Base-by-base conservation (phyloP, 768 basidiomycete species). In the Epithele typhae region DNA sequence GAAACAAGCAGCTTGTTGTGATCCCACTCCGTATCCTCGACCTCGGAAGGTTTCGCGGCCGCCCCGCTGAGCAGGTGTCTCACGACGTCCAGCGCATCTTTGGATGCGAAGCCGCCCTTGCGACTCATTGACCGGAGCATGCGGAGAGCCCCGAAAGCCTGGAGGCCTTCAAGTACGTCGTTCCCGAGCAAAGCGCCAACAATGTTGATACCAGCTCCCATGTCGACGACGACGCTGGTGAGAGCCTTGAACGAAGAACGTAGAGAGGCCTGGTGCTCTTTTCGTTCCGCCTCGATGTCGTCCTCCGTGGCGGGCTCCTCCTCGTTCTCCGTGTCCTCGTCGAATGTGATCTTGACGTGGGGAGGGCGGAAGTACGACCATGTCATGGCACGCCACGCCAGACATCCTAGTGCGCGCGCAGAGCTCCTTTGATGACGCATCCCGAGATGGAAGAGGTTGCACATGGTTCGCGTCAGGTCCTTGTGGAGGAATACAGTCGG, bases 321-420 rank as follows among this genome's bases (percentile, higher is more conserved):
- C 30, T 66, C 64, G 25, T 56, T 46, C 21, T 60, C 56, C 5
- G 50, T 37, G 59, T 57, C 37, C 19, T 38, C 22, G 17, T 46
- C 36, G n/a, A 52, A 18, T 11, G 47, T 44, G 18, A 55, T 37
- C n/a, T 51, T 56, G 12, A 55, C 56, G 24, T 60, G 62, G 5
- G 74, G 70, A 1, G 82, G 79, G 44, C 75, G 79, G 61, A 84
- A 72, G 59, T 79, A 88, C 10, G 70, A 74, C 86, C 85, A 89
- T 5, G 72, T 64, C 25, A 83, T 57, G 33, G 74, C 69, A 4
- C 86, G 76, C 88, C 87, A 92, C 17, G 79, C 67, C 3, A 84
- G 57, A 44, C 78, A 77, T 3, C 73, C 75, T 1, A 90, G 63
- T 4, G 73, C 78, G 12, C 87, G 76, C 5, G 89, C 73, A 3